Evolutionary conservation across 2,329 filamentous ascomycete species (phyloP).

Genomic region (Exophiala alcalophila): DNA sequence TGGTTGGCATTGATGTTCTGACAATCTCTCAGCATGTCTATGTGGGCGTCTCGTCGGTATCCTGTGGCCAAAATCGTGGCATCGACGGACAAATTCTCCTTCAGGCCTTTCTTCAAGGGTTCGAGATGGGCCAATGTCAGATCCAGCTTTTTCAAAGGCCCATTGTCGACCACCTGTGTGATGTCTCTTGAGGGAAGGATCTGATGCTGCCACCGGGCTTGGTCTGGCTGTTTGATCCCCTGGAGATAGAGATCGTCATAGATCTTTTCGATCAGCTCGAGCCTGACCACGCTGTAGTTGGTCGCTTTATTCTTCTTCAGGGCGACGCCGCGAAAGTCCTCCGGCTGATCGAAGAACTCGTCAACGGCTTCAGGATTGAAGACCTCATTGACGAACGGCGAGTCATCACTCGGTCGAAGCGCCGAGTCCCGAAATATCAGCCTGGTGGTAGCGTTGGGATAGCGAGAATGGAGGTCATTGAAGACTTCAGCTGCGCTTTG

Average conservation of each 20-base stretch:
- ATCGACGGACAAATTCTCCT: conserved; percentile 71
- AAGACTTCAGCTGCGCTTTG: conserved; percentile 96
- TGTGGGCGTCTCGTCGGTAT: conserved; percentile 74
- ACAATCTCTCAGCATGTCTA: conserved; percentile 63
- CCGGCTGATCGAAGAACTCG: conserved; percentile 65
- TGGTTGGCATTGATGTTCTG: conserved; percentile 39
- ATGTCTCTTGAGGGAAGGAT: conserved; percentile 71
- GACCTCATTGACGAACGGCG: conserved; percentile 94
- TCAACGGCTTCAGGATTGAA: conserved; percentile 89
- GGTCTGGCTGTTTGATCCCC: conserved; percentile 65
- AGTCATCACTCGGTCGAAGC: conserved; percentile 87
- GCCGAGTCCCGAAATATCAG: conserved; percentile 81
- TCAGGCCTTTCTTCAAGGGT: conserved; percentile 35
- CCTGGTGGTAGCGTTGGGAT: conserved; percentile 74
- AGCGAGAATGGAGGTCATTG: conserved; percentile 76
- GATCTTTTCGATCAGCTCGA: conserved; percentile 84
- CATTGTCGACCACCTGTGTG: conserved; percentile 56
- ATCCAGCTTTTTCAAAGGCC: conserved; percentile 51
- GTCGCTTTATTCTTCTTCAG: conserved; percentile 74
- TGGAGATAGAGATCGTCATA: conserved; percentile 89
- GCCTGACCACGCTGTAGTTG: conserved; percentile 90
- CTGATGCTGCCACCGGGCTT: conserved; percentile 74
- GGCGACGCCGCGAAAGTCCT: conserved; percentile 58
- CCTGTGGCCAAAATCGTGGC: conserved; percentile 83
- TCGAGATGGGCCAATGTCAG: conserved; percentile 57